Evolutionary conservation across 805 yeast genomes (phyloP).

Genomic region (Barnettozyma botsteinii): DNA sequence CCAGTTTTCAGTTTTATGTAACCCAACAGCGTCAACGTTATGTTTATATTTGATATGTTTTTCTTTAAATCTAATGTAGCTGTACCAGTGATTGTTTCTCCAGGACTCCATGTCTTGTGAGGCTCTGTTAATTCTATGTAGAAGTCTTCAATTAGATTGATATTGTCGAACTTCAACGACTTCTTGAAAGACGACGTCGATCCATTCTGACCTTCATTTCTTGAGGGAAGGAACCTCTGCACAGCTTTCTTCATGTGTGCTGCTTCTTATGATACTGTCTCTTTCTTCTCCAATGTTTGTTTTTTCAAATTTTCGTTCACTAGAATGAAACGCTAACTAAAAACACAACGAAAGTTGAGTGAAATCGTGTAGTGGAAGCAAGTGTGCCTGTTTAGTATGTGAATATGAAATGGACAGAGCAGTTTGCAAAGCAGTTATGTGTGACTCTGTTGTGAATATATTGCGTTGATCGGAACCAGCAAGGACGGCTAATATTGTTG

Average conservation of each 20-base stretch:
- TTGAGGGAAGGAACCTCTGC: slow-evolving; percentile 22
- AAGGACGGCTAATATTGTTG: too few relatives aligned
- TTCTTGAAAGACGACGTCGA: slow-evolving; percentile 19
- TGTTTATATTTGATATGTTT: slow-evolving; percentile 47
- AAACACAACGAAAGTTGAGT: too few relatives aligned
- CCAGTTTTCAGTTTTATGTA: slow-evolving; percentile 46
- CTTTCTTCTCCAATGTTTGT: too few relatives aligned
- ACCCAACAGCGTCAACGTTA: slow-evolving; percentile 52
- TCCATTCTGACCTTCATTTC: slow-evolving; percentile 7
- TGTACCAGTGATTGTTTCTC: slow-evolving; percentile 66
- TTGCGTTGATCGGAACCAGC: too few relatives aligned
- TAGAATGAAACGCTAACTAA: too few relatives aligned
- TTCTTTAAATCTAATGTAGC: slow-evolving; percentile 50
- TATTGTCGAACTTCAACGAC: slow-evolving; percentile 21
- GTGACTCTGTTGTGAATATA: too few relatives aligned
- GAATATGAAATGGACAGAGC: too few relatives aligned
- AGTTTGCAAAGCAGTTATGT: too few relatives aligned
- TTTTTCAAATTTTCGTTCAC: too few relatives aligned
- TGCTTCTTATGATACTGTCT: too few relatives aligned
- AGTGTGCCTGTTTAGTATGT: too few relatives aligned
- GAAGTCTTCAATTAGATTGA: slow-evolving; percentile 51
- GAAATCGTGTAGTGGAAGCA: too few relatives aligned
- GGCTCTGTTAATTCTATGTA: slow-evolving; percentile 69
- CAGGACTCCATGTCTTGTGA: slow-evolving; percentile 73
- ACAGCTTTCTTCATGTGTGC: slow-evolving; percentile 24